These are phyloP conservation scores for Amanita pallidorosea DNA, from an alignment of 768 basidiomycete genomes.

Conservation along the genomic window DNA sequence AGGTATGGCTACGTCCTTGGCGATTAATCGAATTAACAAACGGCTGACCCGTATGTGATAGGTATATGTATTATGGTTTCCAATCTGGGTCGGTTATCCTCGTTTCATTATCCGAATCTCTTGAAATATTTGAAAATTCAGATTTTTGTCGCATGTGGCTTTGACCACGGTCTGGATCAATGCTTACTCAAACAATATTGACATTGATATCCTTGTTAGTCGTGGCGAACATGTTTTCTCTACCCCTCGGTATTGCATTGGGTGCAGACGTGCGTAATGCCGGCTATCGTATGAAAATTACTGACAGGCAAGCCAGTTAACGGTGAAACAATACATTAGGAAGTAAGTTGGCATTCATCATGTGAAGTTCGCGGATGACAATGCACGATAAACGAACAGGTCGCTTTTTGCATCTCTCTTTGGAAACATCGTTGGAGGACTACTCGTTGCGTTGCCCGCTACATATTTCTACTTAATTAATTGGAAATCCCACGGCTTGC, in stretches of 20 bases:
- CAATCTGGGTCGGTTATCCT: too few species aligned
- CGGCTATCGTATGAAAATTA: neutral
- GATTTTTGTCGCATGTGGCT: constrained; percentile 54
- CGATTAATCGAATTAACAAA: too few species aligned
- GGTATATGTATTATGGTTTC: too few species aligned
- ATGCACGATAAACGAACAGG: constrained; percentile 7
- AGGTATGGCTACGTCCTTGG: too few species aligned
- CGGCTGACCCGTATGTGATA: too few species aligned
- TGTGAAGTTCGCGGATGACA: constrained; percentile 7
- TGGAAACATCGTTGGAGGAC: constrained; percentile 58
- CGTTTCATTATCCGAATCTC: too few species aligned
- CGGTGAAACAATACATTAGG: constrained; percentile 44
- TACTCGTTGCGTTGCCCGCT: constrained; percentile 54
- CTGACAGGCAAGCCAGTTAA: constrained; percentile 23
- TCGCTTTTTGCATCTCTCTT: constrained; percentile 57
- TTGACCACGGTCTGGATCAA: constrained; percentile 48
- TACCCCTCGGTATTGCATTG: constrained; percentile 64
- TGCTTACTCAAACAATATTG: neutral
- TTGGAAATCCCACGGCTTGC: constrained; percentile 28
- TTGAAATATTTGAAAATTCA: constrained; percentile 16
- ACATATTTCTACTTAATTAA: constrained; percentile 54
- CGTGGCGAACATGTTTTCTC: constrained; percentile 68
- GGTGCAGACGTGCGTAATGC: constrained; percentile 41
- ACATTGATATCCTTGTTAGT: constrained; percentile 23
- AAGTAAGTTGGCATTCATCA: constrained; percentile 30